phyloP scores from a whole-genome alignment of 805 yeast genomes.

The Maudiozyma barnettii region DNA sequence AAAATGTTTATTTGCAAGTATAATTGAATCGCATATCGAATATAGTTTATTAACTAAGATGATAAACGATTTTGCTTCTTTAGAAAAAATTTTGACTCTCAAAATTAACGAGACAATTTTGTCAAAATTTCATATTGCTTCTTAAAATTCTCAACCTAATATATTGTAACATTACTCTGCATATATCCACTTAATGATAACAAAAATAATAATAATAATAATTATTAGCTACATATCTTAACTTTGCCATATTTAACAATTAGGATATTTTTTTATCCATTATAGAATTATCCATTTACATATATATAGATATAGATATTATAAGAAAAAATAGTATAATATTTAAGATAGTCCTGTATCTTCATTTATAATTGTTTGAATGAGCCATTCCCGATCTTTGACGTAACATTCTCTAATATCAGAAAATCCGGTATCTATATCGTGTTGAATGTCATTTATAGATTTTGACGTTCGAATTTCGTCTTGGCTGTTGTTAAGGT shows the following conservation, averaged over 20 bases:
- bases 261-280: not conserved
- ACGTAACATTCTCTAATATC: conserved; percentile 8
- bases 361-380: conserved; percentile 25
- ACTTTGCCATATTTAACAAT: not conserved
- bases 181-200: not conserved
- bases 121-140: conserved; percentile 2
- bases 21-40: conserved; percentile 19
- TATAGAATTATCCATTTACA: not conserved
- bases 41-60: conserved; percentile 23
- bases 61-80: conserved; percentile 15
- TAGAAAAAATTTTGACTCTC: conserved; percentile 14
- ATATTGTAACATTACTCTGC: not conserved
- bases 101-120: not conserved
- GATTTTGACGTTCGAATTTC: conserved; percentile 2
- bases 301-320: not conserved
- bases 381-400: conserved; percentile 28
- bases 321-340: not conserved
- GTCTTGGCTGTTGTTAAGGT: conserved; percentile 10
- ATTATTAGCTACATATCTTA: not conserved
- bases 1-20: conserved; percentile 18
- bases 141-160: not conserved
- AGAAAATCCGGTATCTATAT: not conserved
- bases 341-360: conserved; percentile 6
- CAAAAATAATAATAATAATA: not conserved
- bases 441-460: conserved; percentile 5